Evolutionary conservation across 2,329 filamentous ascomycete genomes (phyloP), one percentile per base, ranked within the genome.

Genomic region (Aschersonia sp.): DNA sequence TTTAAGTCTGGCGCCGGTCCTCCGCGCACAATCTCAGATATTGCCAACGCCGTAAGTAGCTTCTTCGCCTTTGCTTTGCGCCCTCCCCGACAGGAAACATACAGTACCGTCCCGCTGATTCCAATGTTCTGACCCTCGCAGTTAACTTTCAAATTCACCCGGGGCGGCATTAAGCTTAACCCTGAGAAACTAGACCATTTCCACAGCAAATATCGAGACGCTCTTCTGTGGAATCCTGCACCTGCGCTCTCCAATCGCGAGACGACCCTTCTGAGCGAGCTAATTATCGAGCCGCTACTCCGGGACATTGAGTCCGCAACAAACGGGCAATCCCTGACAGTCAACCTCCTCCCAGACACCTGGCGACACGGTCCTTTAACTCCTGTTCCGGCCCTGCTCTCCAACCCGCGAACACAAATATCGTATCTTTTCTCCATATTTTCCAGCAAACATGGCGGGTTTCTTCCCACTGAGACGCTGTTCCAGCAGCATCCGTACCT

Each of bases 101-200:
- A 22, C 22, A 2, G 22, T 4, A 22, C 4, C 22, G 22, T 22
- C 22, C 22, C 22, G 22, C 22, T 22, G 2, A 4, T 0, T 2
- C 22, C 2, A 22, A 22, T 22, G 22, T 22, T 22, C 22, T 22
- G 22, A 22, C 22, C 22, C 22, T 22, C 22, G 22, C 22, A 87
- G 76, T 90, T 95, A 60, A 79, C 81, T 43, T 73, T 94, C 53
- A 88, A 87, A 58, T 94, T 95, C 65, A 97, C 88, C 4, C 86
- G 84, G 56, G 90, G 90, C 8, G 89, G 95, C 61, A 87, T 89
- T 6, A 83, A 84, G 11, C 86, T 95, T 14, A 80, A 84, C 22
- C 76, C 82, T 45, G 78, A 81, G 45, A 98, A 97, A 60, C 73
- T 97, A 12, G 75, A 78, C 55, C 87, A 81, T 61, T 74, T 97